These are phyloP conservation scores for Bombardia bombarda DNA, from an alignment of 495 filamentous ascomycete species.

Conservation along the genomic window DNA sequence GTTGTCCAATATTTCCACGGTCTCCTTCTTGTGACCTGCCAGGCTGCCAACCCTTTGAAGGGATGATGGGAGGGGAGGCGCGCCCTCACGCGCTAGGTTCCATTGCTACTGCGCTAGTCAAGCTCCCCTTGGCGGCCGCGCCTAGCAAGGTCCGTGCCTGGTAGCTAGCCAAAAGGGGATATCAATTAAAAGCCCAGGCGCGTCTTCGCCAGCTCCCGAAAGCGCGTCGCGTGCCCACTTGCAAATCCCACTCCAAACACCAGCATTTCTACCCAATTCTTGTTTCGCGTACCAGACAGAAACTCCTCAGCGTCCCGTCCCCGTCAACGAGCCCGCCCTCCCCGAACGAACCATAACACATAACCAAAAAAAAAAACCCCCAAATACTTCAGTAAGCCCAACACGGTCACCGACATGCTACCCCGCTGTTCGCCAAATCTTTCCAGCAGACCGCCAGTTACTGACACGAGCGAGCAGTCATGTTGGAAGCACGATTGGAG, in stretches of 20 bases:
- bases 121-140: no score
- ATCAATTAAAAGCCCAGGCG: constrained; percentile 21
- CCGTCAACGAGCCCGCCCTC: not conserved
- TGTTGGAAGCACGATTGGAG: constrained; percentile 96
- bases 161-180: constrained; percentile 9
- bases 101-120: no score
- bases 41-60: no score
- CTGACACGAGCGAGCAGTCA: constrained; percentile 21
- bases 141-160: not conserved
- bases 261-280: not conserved
- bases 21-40: no score
- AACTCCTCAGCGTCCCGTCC: not conserved
- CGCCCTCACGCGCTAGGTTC: no score
- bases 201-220: constrained; percentile 8
- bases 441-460: not conserved
- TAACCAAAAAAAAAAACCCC: not conserved
- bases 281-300: not conserved
- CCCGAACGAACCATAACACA: not conserved
- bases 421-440: not conserved
- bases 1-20: no score
- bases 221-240: constrained; percentile 14
- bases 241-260: constrained; percentile 5
- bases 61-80: no score
- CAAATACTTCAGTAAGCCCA: not conserved
- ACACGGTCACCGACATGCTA: not conserved